Conservation (phyloP, 1,139 yeast genomes). For the Pichia sp. region DNA sequence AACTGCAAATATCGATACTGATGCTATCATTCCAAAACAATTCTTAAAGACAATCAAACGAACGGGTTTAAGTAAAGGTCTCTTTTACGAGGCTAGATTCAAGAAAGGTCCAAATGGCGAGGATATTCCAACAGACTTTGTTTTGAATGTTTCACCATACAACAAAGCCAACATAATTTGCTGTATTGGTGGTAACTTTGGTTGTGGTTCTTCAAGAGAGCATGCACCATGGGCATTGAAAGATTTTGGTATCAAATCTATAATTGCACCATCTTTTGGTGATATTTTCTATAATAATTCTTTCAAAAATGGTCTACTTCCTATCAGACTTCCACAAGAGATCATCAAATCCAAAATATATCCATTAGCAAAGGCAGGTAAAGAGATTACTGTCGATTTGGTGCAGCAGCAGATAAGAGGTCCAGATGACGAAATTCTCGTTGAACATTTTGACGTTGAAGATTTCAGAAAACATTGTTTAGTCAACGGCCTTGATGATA, state of each 20-base stretch:
- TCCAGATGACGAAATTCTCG: conserved; percentile 62
- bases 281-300: conserved; percentile 97
- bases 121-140: conserved; percentile 78
- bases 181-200: conserved; percentile 94
- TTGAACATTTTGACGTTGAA: conserved; percentile 81
- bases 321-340: conserved; percentile 78
- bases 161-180: conserved; percentile 72
- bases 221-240: conserved; percentile 99
- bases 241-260: conserved; percentile 91
- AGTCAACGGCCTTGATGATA: conserved; percentile 91
- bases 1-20: conserved; percentile 94
- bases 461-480: conserved; percentile 90
- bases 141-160: conserved; percentile 79
- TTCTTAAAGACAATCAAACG: conserved; percentile 95
- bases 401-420: conserved; percentile 77
- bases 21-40: conserved; percentile 97
- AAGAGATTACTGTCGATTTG: conserved; percentile 68
- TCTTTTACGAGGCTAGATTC: conserved; percentile 86
- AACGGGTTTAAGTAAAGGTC: conserved; percentile 83
- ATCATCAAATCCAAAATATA: conserved; percentile 61
- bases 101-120: conserved; percentile 62
- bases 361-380: conserved; percentile 73
- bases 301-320: conserved; percentile 88
- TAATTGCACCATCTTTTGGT: conserved; percentile 97
- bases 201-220: conserved; percentile 98